A percentile compares a stretch with the other conserved stretches of the same genome.
phyloP scores from a whole-genome alignment of 2,329 filamentous ascomycete genomes.

The Exutisphaerella laricina region DNA sequence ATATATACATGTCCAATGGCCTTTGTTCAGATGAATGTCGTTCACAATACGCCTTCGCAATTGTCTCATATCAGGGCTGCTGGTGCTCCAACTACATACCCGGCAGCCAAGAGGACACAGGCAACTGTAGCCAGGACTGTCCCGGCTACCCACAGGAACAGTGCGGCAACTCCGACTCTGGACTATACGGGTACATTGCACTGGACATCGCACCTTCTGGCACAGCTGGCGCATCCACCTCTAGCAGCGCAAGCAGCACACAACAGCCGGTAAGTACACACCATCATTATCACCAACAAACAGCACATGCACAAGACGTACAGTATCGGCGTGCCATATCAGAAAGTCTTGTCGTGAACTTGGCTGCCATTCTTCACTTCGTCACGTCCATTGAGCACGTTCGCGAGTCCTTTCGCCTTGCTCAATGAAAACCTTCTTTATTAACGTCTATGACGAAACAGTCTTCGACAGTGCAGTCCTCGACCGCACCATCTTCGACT shows the following conservation, averaged over 20 bases:
- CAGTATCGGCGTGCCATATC: neutral
- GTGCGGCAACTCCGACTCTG: slow-evolving; percentile 54
- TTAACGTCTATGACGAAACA: slow-evolving; percentile 15
- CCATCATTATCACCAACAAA: slow-evolving; percentile 4
- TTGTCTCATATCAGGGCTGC: slow-evolving; percentile 60
- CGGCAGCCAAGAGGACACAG: slow-evolving; percentile 32
- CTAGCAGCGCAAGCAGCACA: slow-evolving; percentile 19
- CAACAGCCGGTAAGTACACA: slow-evolving; percentile 24
- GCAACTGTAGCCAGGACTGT: slow-evolving; percentile 54
- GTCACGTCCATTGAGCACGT: slow-evolving; percentile 6
- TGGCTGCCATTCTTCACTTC: slow-evolving; percentile 1
- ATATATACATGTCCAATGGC: slow-evolving; percentile 59
- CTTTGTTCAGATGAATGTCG: slow-evolving; percentile 59
- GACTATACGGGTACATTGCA: slow-evolving; percentile 61
- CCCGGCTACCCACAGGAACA: slow-evolving; percentile 63
- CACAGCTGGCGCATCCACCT: slow-evolving; percentile 41
- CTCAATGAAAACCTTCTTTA: slow-evolving; percentile 5
- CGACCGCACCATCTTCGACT: slow-evolving; percentile 18
- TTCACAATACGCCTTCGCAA: slow-evolving; percentile 57
- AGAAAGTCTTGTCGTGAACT: too few relatives aligned
- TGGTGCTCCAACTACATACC: slow-evolving; percentile 72
- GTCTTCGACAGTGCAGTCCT: slow-evolving; percentile 17
- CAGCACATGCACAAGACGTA: neutral
- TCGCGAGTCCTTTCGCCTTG: slow-evolving; percentile 10
- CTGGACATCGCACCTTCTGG: slow-evolving; percentile 52